These are phyloP conservation scores for Lepidium didymum DNA, from an alignment of 345 rosid species.

Conservation along the genomic window DNA sequence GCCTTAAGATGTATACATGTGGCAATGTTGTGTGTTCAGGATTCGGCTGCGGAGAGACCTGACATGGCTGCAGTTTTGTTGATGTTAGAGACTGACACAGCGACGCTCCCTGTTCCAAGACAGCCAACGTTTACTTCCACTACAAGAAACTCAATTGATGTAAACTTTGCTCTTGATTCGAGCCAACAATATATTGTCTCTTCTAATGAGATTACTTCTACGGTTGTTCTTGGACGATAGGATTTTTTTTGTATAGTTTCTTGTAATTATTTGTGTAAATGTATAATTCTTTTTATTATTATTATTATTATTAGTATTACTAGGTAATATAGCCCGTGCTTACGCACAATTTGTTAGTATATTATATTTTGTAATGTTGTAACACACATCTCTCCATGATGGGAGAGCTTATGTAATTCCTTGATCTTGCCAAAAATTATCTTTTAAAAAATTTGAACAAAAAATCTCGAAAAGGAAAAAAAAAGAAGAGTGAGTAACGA, in stretches of 20 bases:
- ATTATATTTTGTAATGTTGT: too few relatives aligned
- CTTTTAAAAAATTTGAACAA: too few relatives aligned
- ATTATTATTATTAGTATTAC: too few relatives aligned
- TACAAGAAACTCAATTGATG: constrained; percentile 38
- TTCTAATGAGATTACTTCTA: constrained; percentile 28
- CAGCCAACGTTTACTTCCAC: constrained; percentile 50
- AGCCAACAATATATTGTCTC: constrained; percentile 28
- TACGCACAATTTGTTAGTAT: too few relatives aligned
- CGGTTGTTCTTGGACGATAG: constrained; percentile 29
- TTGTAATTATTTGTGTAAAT: neutral
- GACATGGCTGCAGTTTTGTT: constrained; percentile 59
- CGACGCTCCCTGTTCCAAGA: constrained; percentile 44
- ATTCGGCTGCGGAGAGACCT: constrained; percentile 57
- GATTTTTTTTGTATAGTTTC: constrained; percentile 10
- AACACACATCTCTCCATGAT: too few relatives aligned
- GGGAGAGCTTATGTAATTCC: too few relatives aligned
- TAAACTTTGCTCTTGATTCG: constrained; percentile 31
- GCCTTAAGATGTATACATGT: constrained; percentile 65
- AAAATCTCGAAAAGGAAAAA: too few relatives aligned
- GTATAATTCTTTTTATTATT: neutral
- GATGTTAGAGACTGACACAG: constrained; percentile 62
- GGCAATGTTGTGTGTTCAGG: constrained; percentile 82
- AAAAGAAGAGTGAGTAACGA: too few relatives aligned
- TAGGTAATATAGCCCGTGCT: too few relatives aligned
- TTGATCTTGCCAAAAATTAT: too few relatives aligned